phyloP scores from a whole-genome alignment of 148 eudicot species.

The Chenopodium quinoa region DNA sequence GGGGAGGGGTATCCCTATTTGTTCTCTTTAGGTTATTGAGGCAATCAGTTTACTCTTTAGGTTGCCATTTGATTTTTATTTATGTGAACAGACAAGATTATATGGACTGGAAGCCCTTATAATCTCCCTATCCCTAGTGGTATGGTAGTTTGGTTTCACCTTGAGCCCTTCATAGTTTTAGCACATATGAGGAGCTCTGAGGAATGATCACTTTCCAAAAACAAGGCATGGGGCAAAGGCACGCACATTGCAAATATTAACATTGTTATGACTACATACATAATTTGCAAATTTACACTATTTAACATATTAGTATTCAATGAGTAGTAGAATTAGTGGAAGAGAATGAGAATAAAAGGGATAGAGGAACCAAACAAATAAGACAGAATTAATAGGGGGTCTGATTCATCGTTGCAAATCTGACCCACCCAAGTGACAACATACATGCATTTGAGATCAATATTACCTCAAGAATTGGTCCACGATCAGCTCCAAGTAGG shows the following conservation, averaged over 20 bases:
- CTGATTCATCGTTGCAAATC: neutral
- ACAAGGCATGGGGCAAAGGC: neutral
- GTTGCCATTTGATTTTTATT: neutral
- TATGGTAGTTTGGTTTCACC: neutral
- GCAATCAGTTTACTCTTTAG: neutral
- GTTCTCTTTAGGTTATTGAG: neutral
- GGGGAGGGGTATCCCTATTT: neutral
- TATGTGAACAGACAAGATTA: neutral
- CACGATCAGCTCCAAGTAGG: conserved; percentile 97
- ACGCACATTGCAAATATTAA: too few species aligned
- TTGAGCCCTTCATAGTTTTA: neutral
- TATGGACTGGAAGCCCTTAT: neutral
- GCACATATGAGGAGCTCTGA: neutral
- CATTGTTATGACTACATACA: neutral
- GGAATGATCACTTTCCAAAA: neutral
- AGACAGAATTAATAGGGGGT: neutral
- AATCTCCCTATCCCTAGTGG: neutral
- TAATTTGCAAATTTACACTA: neutral
- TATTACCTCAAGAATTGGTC: conserved; percentile 95
- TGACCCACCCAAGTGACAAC: neutral
- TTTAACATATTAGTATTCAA: neutral
- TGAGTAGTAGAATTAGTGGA: neutral
- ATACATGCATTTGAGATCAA: neutral
- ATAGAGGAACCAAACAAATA: neutral
- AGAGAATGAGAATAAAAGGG: neutral